Conservation (phyloP, 768 basidiomycete genomes). For the Rhizopogon sp. region DNA sequence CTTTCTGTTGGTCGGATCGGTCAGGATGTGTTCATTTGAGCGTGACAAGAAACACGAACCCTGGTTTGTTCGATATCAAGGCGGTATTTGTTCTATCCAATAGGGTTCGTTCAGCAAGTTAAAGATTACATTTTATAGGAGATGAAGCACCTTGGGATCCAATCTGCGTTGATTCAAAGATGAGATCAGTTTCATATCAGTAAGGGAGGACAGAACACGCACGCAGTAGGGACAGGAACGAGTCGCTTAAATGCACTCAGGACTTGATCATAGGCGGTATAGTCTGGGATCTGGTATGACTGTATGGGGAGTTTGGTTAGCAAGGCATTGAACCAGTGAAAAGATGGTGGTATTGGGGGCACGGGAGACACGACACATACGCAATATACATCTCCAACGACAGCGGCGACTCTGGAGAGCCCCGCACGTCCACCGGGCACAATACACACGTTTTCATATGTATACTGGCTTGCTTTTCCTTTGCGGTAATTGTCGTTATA, state of each 20-base stretch:
- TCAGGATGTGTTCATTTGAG: background rate
- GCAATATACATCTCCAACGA: conserved; percentile 85
- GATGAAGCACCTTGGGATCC: conserved; percentile 35
- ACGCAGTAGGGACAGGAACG: conserved; percentile 89
- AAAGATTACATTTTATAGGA: background rate
- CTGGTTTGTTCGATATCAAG: conserved; percentile 78
- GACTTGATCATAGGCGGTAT: conserved; percentile 85
- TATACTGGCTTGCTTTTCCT: conserved; percentile 80
- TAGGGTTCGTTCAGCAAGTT: conserved; percentile 2
- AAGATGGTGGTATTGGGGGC: background rate
- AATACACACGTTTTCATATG: conserved; percentile 89
- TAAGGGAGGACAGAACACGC: conserved; percentile 22
- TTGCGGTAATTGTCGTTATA: conserved; percentile 88
- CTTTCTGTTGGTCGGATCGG: conserved; percentile 41
- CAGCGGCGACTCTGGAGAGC: conserved; percentile 85
- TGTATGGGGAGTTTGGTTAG: conserved; percentile 20
- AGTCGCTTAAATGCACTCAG: conserved; percentile 83
- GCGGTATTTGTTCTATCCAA: conserved; percentile 54
- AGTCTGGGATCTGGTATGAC: conserved; percentile 91
- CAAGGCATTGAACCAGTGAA: background rate
- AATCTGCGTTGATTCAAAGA: conserved; percentile 26
- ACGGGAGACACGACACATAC: conserved; percentile 30
- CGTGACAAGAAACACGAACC: conserved; percentile 28
- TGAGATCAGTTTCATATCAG: conserved; percentile 2
- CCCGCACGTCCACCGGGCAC: conserved; percentile 93